Percentiles rank a stretch among this genome's conserved stretches.
phyloP scores from a whole-genome alignment of 331 rosid genomes.

The Malus hybrid region DNA sequence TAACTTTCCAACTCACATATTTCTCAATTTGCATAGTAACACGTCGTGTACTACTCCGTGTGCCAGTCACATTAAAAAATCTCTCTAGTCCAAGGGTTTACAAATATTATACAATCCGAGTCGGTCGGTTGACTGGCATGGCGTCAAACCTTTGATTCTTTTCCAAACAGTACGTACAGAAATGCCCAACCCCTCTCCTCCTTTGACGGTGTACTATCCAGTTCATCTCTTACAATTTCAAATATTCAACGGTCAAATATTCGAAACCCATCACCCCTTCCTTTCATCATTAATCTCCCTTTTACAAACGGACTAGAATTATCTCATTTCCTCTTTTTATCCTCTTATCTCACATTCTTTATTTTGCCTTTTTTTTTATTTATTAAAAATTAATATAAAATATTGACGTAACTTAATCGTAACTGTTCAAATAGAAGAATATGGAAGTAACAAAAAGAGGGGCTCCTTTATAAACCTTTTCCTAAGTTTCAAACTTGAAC shows the following conservation, averaged over 20 bases:
- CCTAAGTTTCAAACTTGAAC: conserved; percentile 16
- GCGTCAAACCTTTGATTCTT: conserved; percentile 22
- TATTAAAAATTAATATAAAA: background rate
- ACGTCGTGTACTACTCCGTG: fast-evolving
- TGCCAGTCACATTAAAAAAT: fast-evolving
- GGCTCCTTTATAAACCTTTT: background rate
- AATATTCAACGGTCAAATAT: conserved; percentile 32
- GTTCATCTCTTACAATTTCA: conserved; percentile 20
- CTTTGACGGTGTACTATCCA: background rate
- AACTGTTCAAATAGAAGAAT: too few species aligned
- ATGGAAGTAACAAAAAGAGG: too few species aligned
- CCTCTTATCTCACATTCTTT: fast-evolving
- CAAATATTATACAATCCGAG: too few species aligned
- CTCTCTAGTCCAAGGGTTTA: too few species aligned
- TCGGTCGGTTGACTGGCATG: conserved; percentile 14
- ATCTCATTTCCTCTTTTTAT: fast-evolving
- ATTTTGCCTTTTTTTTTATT: too few species aligned
- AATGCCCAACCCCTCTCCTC: background rate
- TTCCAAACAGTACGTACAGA: background rate
- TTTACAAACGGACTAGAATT: too few species aligned
- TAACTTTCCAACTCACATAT: too few species aligned
- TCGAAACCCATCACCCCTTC: conserved; percentile 10
- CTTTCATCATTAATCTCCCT: background rate
- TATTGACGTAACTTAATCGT: too few species aligned
- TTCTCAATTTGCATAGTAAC: fast-evolving